A percentile compares a stretch with the other conserved stretches of the same genome.
These are phyloP conservation scores for Domatiomyces catenatus DNA, from an alignment of 2,329 filamentous ascomycete species.

Conservation along the genomic window DNA sequence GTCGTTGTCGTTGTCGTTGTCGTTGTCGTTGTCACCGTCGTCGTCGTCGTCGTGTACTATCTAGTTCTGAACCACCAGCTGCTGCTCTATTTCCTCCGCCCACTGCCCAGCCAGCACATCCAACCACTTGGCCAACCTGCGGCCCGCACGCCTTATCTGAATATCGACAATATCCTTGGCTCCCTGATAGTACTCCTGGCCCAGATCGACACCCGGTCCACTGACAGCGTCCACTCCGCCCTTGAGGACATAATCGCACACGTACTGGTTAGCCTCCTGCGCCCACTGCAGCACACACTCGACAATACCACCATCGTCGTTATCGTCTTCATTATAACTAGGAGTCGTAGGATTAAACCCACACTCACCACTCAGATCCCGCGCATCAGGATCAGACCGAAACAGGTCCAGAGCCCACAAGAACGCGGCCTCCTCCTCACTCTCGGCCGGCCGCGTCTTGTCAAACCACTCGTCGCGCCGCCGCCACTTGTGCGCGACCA, in stretches of 20 bases:
- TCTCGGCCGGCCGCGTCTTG: conserved; percentile 1
- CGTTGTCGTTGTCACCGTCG: not conserved
- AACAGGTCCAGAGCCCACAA: conserved; percentile 44
- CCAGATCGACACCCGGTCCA: conserved; percentile 28
- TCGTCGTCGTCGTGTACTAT: not conserved
- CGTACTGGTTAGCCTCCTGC: conserved; percentile 44
- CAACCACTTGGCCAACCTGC: conserved; percentile 15
- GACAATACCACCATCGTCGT: conserved; percentile 2
- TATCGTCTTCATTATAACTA: not conserved
- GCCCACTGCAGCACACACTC: conserved; percentile 38
- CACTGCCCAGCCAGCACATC: conserved; percentile 6
- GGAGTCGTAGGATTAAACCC: not conserved
- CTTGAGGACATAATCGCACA: conserved; percentile 50
- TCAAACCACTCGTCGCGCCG: conserved; percentile 28
- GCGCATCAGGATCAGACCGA: conserved; percentile 1
- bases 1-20: no score
- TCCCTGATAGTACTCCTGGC: conserved; percentile 15
- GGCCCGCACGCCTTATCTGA: conserved; percentile 13
- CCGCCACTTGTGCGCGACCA: conserved; percentile 14
- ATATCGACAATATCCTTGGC: conserved; percentile 14
- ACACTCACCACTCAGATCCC: conserved; percentile 8
- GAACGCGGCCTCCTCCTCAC: conserved; percentile 8
- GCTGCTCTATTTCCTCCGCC: not conserved
- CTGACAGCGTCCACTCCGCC: conserved; percentile 43
- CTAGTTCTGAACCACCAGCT: not conserved